phyloP scores from a whole-genome alignment of 371 early-diverging fungal species.

The Saksenaea oblongispora region DNA sequence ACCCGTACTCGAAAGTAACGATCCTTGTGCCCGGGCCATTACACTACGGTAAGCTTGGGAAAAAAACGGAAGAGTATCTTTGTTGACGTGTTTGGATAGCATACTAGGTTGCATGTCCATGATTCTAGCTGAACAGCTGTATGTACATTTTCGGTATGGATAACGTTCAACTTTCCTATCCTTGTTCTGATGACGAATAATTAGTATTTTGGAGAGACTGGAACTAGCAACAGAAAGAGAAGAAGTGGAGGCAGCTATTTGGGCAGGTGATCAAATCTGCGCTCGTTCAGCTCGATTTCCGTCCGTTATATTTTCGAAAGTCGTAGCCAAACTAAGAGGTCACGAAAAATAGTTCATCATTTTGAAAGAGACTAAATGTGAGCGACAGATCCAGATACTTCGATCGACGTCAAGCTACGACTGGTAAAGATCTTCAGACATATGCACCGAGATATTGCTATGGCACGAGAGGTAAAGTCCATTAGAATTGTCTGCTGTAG shows the following conservation, averaged over 20 bases:
- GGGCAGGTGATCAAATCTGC: conserved; percentile 59
- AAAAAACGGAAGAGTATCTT: background rate
- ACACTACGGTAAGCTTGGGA: conserved; percentile 48
- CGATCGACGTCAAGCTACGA: conserved; percentile 42
- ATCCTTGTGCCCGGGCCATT: conserved; percentile 54
- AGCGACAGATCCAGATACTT: conserved; percentile 33
- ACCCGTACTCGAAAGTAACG: conserved; percentile 54
- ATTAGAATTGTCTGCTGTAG: background rate
- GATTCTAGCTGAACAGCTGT: conserved; percentile 53
- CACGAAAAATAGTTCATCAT: background rate
- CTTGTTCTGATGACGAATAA: background rate
- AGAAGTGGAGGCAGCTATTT: conserved; percentile 59
- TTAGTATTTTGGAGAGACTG: conserved; percentile 43
- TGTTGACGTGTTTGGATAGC: conserved; percentile 18
- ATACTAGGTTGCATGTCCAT: conserved; percentile 59
- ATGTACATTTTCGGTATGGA: conserved; percentile 59
- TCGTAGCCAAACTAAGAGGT: conserved; percentile 33
- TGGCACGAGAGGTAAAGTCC: conserved; percentile 43
- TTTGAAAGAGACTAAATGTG: conserved; percentile 20
- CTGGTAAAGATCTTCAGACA: conserved; percentile 58
- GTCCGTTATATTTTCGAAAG: conserved; percentile 45
- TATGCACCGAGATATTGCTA: conserved; percentile 60
- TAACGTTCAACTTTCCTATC: background rate
- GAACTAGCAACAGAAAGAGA: conserved; percentile 50
- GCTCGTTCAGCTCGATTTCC: conserved; percentile 52